Conservation (phyloP, 2,329 filamentous ascomycete genomes). For the Aspergillus unguis region DNA sequence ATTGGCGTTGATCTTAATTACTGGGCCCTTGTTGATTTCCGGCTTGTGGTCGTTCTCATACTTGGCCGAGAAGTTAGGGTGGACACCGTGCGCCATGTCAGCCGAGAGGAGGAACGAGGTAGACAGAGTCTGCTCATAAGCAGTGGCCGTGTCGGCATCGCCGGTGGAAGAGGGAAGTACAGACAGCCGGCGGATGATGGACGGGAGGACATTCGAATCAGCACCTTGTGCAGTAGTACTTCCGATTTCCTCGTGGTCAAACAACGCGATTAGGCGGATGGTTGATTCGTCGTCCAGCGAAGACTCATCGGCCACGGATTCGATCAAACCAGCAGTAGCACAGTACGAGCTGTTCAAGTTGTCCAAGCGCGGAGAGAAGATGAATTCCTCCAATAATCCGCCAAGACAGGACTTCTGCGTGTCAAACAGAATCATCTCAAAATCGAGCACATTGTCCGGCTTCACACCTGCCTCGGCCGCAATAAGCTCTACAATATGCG, state of each 20-base stretch:
- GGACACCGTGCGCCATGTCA: slow-evolving; percentile 95
- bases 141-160: slow-evolving; percentile 66
- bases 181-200: slow-evolving; percentile 80
- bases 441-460: slow-evolving; percentile 75
- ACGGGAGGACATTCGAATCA: slow-evolving; percentile 84
- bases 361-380: slow-evolving; percentile 93
- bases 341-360: slow-evolving; percentile 98
- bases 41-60: slow-evolving; percentile 90
- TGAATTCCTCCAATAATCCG: slow-evolving; percentile 86
- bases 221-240: slow-evolving; percentile 90
- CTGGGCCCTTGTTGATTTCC: slow-evolving; percentile 92
- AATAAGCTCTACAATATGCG: slow-evolving; percentile 79
- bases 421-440: slow-evolving; percentile 96
- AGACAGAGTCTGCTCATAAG: slow-evolving; percentile 88
- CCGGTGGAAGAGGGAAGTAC: slow-evolving; percentile 65
- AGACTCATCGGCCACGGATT: slow-evolving; percentile 63
- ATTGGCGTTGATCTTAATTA: slow-evolving; percentile 98
- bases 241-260: slow-evolving; percentile 97
- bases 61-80: slow-evolving; percentile 90
- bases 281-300: slow-evolving; percentile 71
- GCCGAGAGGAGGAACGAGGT: slow-evolving; percentile 92
- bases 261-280: slow-evolving; percentile 89
- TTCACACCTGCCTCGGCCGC: slow-evolving; percentile 72
- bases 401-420: slow-evolving; percentile 87
- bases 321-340: slow-evolving; percentile 77